Conservation (phyloP, 2,329 filamentous ascomycete genomes). For the Aspergillus phoenicis region DNA sequence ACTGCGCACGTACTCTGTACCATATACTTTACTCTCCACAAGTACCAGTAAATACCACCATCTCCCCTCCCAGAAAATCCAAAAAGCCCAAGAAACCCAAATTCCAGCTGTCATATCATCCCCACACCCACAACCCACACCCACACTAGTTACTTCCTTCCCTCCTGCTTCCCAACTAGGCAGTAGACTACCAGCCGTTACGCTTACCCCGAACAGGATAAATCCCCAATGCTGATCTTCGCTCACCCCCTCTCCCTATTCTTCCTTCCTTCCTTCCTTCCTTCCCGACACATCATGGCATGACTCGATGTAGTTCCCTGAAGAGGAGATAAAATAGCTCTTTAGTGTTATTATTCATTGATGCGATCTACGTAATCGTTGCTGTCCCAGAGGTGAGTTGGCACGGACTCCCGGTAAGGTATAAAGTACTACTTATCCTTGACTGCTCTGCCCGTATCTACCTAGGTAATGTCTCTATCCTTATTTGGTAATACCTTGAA, state of each 20-base stretch:
- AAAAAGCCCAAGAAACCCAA: background rate
- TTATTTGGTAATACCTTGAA: background rate
- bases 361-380: background rate
- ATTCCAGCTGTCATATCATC: background rate
- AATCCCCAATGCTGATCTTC: background rate
- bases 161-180: background rate
- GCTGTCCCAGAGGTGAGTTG: too few relatives aligned
- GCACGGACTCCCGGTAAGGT: too few relatives aligned
- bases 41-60: too few relatives aligned
- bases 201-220: conserved; percentile 2
- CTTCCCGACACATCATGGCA: background rate
- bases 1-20: too few relatives aligned
- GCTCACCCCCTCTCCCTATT: background rate
- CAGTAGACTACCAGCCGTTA: background rate
- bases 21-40: too few relatives aligned
- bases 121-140: background rate
- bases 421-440: too few relatives aligned
- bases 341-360: too few relatives aligned
- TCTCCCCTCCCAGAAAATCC: too few relatives aligned
- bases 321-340: too few relatives aligned
- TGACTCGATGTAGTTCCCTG: background rate
- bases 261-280: too few relatives aligned
- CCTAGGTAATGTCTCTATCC: background rate
- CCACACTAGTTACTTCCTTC: background rate
- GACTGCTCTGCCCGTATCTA: too few relatives aligned